Percentiles rank a stretch among this genome's conserved stretches.
These are phyloP conservation scores for Kuraishia capsulata DNA, from an alignment of 805 yeast species.

Conservation along the genomic window DNA sequence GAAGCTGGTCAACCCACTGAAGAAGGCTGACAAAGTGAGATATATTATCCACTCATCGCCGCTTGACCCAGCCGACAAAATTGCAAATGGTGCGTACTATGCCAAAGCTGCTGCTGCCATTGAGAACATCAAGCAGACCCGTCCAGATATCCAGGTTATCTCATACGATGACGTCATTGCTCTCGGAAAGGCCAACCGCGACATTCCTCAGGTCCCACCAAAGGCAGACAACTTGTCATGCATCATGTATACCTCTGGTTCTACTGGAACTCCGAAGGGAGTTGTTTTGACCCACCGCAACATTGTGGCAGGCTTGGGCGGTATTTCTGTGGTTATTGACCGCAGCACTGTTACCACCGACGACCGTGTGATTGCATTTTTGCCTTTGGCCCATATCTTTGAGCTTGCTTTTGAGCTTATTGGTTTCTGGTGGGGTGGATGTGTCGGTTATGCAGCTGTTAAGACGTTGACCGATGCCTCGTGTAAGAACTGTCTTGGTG, in stretches of 20 bases:
- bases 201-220: slow-evolving; percentile 32
- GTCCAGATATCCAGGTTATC: slow-evolving; percentile 68
- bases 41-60: slow-evolving; percentile 63
- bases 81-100: slow-evolving; percentile 54
- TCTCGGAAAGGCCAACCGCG: slow-evolving; percentile 47
- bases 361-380: slow-evolving; percentile 78
- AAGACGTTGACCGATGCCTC: slow-evolving; percentile 83
- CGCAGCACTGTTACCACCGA: slow-evolving; percentile 35
- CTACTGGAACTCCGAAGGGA: slow-evolving; percentile 82
- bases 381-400: slow-evolving; percentile 94
- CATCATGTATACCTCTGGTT: slow-evolving; percentile 84
- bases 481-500: slow-evolving; percentile 80
- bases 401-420: slow-evolving; percentile 83
- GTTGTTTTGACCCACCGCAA: slow-evolving; percentile 60
- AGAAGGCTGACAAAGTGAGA: slow-evolving; percentile 51
- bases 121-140: slow-evolving; percentile 48
- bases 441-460: slow-evolving; percentile 84
- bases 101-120: slow-evolving; percentile 47
- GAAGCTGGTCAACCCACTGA: slow-evolving; percentile 64
- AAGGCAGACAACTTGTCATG: slow-evolving; percentile 54
- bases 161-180: slow-evolving; percentile 56
- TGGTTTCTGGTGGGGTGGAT: slow-evolving; percentile 81
- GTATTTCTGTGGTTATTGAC: slow-evolving; percentile 59
- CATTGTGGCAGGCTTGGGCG: slow-evolving; percentile 80
- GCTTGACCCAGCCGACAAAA: slow-evolving; percentile 52